These are phyloP conservation scores for Colletotrichum tanaceti DNA, from an alignment of 2,329 filamentous ascomycete species.

Conservation along the genomic window DNA sequence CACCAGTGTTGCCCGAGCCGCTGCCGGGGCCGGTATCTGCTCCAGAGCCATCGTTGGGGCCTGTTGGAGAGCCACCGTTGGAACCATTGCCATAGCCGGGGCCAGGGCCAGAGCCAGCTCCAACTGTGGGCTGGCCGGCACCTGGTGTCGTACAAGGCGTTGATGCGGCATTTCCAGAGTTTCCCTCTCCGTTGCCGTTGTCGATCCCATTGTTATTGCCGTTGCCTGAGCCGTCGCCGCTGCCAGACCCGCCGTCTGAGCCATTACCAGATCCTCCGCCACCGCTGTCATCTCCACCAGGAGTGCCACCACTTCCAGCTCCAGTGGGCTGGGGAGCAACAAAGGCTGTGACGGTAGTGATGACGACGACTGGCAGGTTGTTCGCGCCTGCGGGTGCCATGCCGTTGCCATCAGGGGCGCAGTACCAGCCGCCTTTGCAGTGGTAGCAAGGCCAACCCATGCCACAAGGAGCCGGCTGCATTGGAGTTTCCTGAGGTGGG, in stretches of 20 bases:
- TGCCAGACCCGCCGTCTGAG: background rate
- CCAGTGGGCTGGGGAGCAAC: slow-evolving; percentile 10
- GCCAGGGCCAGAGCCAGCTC: background rate
- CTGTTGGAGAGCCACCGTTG: background rate
- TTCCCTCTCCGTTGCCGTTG: background rate
- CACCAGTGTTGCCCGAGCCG: background rate
- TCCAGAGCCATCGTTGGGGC: background rate
- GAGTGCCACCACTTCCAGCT: background rate
- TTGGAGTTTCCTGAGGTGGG: slow-evolving; percentile 48
- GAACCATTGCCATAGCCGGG: background rate
- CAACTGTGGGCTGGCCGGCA: background rate
- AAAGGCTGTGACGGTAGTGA: slow-evolving; percentile 31
- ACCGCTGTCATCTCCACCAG: background rate
- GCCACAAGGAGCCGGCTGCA: slow-evolving; percentile 46
- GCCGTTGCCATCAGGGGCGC: slow-evolving; percentile 36
- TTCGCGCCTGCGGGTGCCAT: slow-evolving; percentile 7
- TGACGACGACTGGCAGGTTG: slow-evolving; percentile 1
- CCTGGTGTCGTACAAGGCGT: slow-evolving; percentile 6
- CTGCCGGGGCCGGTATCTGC: background rate
- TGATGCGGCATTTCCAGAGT: slow-evolving; percentile 2
- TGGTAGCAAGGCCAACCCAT: slow-evolving; percentile 50
- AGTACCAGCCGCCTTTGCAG: slow-evolving; percentile 48
- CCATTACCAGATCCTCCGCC: slow-evolving; percentile 1
- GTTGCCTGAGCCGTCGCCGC: background rate
- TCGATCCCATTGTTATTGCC: background rate